These are phyloP conservation scores for Lentinula raphanica DNA, from an alignment of 768 basidiomycete species.

Conservation along the genomic window DNA sequence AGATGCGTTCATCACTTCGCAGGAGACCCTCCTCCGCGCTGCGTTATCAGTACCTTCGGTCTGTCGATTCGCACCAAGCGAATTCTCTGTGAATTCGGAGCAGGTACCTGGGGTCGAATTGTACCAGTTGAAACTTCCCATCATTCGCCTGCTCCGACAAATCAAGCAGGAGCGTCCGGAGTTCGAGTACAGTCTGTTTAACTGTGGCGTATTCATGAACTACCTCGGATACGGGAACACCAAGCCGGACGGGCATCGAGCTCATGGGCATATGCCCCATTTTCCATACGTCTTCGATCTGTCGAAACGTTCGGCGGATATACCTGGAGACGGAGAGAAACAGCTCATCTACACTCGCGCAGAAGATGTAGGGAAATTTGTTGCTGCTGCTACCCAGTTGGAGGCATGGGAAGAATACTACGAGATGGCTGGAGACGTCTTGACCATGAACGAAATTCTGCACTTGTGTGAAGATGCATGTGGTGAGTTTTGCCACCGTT, in stretches of 20 bases:
- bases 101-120: background rate
- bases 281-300: slow-evolving; percentile 4
- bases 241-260: slow-evolving; percentile 3
- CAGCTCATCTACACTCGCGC: background rate
- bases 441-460: slow-evolving; percentile 4
- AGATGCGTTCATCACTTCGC: background rate
- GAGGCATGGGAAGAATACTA: slow-evolving; percentile 4
- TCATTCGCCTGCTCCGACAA: background rate
- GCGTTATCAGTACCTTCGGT: background rate
- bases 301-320: slow-evolving; percentile 1
- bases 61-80: slow-evolving; percentile 6
- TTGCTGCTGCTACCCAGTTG: slow-evolving; percentile 2
- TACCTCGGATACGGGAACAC: slow-evolving; percentile 3
- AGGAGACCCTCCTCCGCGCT: slow-evolving; percentile 5
- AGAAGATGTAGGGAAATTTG: slow-evolving; percentile 6
- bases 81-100: slow-evolving; percentile 4
- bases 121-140: background rate
- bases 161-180: background rate
- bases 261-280: background rate
- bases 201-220: slow-evolving; percentile 3
- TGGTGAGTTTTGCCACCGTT: background rate
- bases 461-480: background rate
- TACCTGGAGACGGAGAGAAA: slow-evolving; percentile 6
- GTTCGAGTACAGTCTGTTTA: slow-evolving; percentile 2
- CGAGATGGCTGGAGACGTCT: slow-evolving; percentile 1